phyloP scores from a whole-genome alignment of 305 asterid species.

The Fraxinus baroniana region DNA sequence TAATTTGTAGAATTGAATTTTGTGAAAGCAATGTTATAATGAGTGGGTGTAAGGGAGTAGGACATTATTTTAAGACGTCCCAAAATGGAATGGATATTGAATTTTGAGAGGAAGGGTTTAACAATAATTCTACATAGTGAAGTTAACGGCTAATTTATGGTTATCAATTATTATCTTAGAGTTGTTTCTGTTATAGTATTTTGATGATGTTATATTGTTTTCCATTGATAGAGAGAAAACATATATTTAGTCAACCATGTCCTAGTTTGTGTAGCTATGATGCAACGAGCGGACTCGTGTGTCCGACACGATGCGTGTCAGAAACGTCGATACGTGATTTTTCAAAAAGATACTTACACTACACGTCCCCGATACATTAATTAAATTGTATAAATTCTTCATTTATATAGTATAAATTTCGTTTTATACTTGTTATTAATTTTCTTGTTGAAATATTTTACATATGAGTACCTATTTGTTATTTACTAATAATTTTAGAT shows the following conservation, averaged over 20 bases:
- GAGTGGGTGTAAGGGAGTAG: neutral
- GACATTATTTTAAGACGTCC: neutral
- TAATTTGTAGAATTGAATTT: neutral
- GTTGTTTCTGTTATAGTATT: too few relatives aligned
- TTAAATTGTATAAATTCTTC: too few relatives aligned
- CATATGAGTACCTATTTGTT: too few relatives aligned
- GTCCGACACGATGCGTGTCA: too few relatives aligned
- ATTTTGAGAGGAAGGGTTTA: neutral
- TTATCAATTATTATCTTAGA: neutral
- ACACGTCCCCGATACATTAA: too few relatives aligned
- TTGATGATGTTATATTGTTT: neutral
- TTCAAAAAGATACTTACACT: too few relatives aligned
- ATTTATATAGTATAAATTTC: too few relatives aligned
- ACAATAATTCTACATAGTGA: neutral
- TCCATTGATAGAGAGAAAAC: neutral
- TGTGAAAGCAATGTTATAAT: neutral
- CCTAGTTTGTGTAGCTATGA: neutral
- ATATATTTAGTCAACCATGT: neutral
- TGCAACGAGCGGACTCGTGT: too few relatives aligned
- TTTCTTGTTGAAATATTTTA: too few relatives aligned
- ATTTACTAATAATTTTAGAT: too few relatives aligned
- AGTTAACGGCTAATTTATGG: neutral
- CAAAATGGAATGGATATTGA: neutral
- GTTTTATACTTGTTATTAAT: too few relatives aligned
- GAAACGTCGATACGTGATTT: too few relatives aligned